Evolutionary conservation across 192 early-diverging fungal species (phyloP), one percentile per base, ranked within the genome.

Genomic region (Linnemannia exigua): DNA sequence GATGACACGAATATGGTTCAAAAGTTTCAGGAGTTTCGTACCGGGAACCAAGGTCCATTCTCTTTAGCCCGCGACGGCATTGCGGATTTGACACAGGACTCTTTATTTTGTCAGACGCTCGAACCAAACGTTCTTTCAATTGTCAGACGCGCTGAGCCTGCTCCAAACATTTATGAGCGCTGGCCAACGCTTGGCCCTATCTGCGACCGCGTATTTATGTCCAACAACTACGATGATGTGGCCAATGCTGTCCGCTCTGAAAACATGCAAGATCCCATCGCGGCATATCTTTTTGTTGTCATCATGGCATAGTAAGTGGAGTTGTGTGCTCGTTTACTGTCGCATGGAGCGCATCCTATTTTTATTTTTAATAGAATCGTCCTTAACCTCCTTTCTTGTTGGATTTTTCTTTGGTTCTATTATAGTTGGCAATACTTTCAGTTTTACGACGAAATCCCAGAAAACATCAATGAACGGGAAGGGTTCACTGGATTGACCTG

Each of bases 281-380:
- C 72, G 2, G 61, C 72, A 14, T 80, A 80, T 38, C 1, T 80
- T 16, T 74, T 75, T 47, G 25, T 37, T 19, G 12, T 75, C 37
- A 38, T 80, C 8, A 69, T 80, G 63, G 63, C 72, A 2, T 80
- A 80, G 79, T 80, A 80, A 37, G 79, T 70, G 41, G 3, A 69
- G 41, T 44, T 44, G 41, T 9, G 9, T 44, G 41, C n/a, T n/a
- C n/a, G 41, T 44, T 44, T 44, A 44, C 3, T 44, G 9, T 9
- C 41, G n/a, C n/a, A n/a, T n/a, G n/a, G n/a, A n/a, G n/a, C n/a
- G n/a, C n/a, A n/a, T n/a, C n/a, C n/a, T n/a, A n/a, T n/a, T n/a
- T n/a, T n/a, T n/a, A n/a, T n/a, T 44, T 44, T 44, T 9, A 44
- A 44, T 44, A 3, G 41, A 44, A 44, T 44, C 41, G 9, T 9